phyloP scores from a whole-genome alignment of 108 stramenopile genomes.

The Asterionellopsis glacialis region DNA sequence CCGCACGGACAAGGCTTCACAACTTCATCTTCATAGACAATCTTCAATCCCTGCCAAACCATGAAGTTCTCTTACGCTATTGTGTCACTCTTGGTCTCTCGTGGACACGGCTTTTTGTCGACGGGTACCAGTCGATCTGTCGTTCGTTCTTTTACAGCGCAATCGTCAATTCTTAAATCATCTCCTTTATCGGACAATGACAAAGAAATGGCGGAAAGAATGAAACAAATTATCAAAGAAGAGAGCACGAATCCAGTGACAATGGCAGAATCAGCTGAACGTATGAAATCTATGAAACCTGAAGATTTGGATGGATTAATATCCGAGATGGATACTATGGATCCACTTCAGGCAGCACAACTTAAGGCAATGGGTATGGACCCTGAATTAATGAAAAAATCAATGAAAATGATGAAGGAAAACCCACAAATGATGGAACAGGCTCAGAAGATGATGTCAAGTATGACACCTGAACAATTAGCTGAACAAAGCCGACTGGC shows the following conservation, averaged over 20 bases:
- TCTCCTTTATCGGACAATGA: no score
- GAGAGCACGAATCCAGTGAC: constrained; percentile 33
- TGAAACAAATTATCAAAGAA: constrained; percentile 46
- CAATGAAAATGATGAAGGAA: constrained; percentile 72
- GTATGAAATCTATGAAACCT: constrained; percentile 59
- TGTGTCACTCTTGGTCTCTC: no score
- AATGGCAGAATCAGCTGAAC: constrained; percentile 45
- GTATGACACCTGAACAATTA: constrained; percentile 57
- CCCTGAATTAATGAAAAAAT: constrained; percentile 46
- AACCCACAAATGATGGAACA: constrained; percentile 63
- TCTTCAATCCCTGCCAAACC: no score
- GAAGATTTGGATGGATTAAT: constrained; percentile 57
- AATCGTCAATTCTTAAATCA: no score
- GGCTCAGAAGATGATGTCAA: constrained; percentile 58
- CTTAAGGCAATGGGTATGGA: constrained; percentile 69
- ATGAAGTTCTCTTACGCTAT: no score
- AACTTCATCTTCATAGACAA: no score
- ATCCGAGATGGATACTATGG: constrained; percentile 64
- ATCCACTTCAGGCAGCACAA: constrained; percentile 37
- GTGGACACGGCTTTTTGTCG: no score
- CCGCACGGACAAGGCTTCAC: no score
- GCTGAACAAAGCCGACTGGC: constrained; percentile 48
- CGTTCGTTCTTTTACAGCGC: no score
- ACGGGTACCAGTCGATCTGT: no score
- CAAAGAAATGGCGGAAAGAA: constrained; percentile 36